Evolutionary conservation across 768 basidiomycete species (phyloP).

Genomic region (Russula dissimulans): DNA sequence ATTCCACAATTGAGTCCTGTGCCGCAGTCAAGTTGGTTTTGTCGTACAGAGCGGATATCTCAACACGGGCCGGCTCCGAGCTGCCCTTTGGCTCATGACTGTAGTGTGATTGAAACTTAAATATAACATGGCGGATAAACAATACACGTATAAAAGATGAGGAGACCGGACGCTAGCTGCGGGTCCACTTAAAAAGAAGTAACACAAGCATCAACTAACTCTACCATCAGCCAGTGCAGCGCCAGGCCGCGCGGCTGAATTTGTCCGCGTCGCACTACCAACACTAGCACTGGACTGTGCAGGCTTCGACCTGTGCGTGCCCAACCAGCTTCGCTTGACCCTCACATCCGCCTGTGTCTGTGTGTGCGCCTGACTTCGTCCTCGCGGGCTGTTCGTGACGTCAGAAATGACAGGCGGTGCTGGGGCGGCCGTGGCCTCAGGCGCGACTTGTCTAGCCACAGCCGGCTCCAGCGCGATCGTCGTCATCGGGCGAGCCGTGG

Average conservation of each 20-base stretch:
- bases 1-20: too few relatives aligned
- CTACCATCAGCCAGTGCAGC: neutral
- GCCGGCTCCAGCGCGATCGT: conserved; percentile 38
- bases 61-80: neutral
- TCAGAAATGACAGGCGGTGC: conserved; percentile 39
- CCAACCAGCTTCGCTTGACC: conserved; percentile 15
- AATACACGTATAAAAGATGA: conserved; percentile 2
- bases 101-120: conserved; percentile 4
- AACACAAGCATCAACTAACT: neutral
- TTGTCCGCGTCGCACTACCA: neutral
- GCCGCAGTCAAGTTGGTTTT: neutral
- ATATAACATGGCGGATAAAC: conserved; percentile 14
- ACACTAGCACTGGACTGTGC: neutral
- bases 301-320: conserved; percentile 4
- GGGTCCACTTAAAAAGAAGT: neutral
- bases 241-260: conserved; percentile 9
- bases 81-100: neutral
- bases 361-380: neutral
- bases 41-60: too few relatives aligned
- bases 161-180: neutral
- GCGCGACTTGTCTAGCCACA: conserved; percentile 26
- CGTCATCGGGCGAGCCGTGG: conserved; percentile 32
- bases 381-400: conserved; percentile 55
- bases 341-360: conserved; percentile 2
- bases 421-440: neutral